Evolutionary conservation across 768 basidiomycete genomes (phyloP).

Genomic region (Pulveroboletus sp.): DNA sequence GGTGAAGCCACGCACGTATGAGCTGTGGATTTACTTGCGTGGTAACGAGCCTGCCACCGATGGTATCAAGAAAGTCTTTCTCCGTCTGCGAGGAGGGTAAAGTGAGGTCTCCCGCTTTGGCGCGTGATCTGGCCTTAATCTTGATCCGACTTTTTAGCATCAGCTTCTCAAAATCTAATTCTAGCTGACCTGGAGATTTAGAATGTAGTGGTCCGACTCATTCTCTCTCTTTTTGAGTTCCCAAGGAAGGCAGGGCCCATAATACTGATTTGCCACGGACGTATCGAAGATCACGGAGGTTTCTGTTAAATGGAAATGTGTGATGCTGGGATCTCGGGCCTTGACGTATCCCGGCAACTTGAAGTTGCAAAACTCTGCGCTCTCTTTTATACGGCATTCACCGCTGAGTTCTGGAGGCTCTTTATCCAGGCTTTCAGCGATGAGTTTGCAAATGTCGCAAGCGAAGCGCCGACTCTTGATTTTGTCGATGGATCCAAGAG

Average conservation of each 20-base stretch:
- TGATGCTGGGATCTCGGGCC: constrained; percentile 2
- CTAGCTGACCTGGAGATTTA: constrained; percentile 6
- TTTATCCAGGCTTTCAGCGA: constrained; percentile 8
- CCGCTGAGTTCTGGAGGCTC: constrained; percentile 9
- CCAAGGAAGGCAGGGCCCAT: constrained; percentile 10
- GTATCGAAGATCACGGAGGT: constrained; percentile 1
- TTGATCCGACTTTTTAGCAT: neutral
- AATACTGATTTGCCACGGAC: too few species aligned
- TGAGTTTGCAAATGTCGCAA: constrained; percentile 12
- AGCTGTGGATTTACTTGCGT: constrained; percentile 4
- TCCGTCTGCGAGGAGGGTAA: neutral
- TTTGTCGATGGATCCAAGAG: constrained; percentile 11
- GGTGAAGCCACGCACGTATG: constrained; percentile 13
- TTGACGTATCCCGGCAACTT: neutral
- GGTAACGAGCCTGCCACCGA: constrained; percentile 10
- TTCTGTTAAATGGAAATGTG: constrained; percentile 16
- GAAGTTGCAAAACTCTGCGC: constrained; percentile 4
- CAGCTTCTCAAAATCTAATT: neutral
- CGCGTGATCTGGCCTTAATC: constrained; percentile 1
- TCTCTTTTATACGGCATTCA: neutral
- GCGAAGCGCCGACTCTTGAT: constrained; percentile 10
- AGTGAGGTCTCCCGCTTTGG: neutral
- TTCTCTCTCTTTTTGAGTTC: neutral
- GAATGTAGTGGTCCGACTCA: neutral
- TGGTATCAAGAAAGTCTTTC: neutral